Evolutionary conservation across 805 yeast genomes (phyloP).

Genomic region (Candida taoyuanica): DNA sequence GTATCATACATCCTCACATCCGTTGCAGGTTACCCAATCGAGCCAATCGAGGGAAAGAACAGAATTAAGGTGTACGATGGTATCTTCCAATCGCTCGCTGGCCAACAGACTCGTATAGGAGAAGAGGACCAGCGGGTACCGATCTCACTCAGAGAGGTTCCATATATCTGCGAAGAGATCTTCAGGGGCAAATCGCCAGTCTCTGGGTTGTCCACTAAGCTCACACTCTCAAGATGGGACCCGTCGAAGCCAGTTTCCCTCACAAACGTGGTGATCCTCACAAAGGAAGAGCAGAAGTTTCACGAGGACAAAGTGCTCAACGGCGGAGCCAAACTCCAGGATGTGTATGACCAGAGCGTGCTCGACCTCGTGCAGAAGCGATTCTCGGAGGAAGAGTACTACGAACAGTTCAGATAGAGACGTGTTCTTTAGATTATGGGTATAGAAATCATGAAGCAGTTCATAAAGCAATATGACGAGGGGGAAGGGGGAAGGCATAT

Average conservation of each 20-base stretch:
- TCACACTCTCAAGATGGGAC: slow-evolving; percentile 84
- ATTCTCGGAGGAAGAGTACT: slow-evolving; percentile 71
- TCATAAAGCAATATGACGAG: background rate
- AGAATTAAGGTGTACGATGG: slow-evolving; percentile 83
- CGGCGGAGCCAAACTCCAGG: slow-evolving; percentile 58
- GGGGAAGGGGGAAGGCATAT: background rate
- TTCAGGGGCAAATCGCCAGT: slow-evolving; percentile 90
- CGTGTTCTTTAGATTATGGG: too few relatives aligned
- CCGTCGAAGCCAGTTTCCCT: slow-evolving; percentile 56
- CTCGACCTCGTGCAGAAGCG: slow-evolving; percentile 54
- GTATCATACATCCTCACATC: slow-evolving; percentile 78
- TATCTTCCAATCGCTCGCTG: slow-evolving; percentile 75
- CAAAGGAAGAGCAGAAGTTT: slow-evolving; percentile 75
- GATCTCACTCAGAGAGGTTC: slow-evolving; percentile 64
- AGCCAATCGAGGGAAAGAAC: slow-evolving; percentile 87
- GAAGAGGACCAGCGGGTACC: slow-evolving; percentile 72
- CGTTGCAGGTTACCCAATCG: slow-evolving; percentile 85
- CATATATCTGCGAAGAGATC: slow-evolving; percentile 84
- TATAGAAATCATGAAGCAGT: too few relatives aligned
- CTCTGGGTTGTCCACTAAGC: slow-evolving; percentile 73
- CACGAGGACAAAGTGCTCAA: slow-evolving; percentile 76
- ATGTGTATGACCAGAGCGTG: slow-evolving; percentile 60
- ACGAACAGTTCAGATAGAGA: slow-evolving; percentile 49
- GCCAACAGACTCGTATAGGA: slow-evolving; percentile 80
- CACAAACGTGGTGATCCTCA: slow-evolving; percentile 83